Evolutionary conservation across 139 green algal species (phyloP), one percentile per base, ranked within the genome.

Genomic region (Coccomyxa sp.): DNA sequence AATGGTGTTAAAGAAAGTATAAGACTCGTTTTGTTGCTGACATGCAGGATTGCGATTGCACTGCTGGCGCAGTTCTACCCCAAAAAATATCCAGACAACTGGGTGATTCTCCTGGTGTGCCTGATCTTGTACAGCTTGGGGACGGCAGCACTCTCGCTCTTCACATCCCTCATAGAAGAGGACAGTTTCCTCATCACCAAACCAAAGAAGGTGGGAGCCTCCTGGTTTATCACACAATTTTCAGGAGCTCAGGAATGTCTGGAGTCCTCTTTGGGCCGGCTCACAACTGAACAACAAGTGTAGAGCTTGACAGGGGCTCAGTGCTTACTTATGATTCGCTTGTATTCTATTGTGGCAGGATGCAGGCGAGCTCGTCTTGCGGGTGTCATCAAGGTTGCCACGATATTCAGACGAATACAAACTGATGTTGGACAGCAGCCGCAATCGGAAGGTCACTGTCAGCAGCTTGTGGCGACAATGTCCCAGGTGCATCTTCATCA

Each of bases 41-140:
- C 38, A 28, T 82, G 79, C 91, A 96, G 93, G 57, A 93, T 92
- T 74, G 85, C 23, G 0, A 51, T 91, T 7, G 94, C 93, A 11
- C 60, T 91, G 51, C 85, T 94, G n/a, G 88, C 91, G 0, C 94
- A 97, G 80, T 97, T 96, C 84, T 94, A 90, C 30, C 90, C 91
- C 0, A 87, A 88, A 28, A 95, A 96, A 85, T 90, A 93, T 58
- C 92, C 90, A 0, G 86, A 77, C 45, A 93, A 89, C 82, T 93
- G 86, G 83, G 90, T 79, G 81, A 75, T 86, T 14, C 84, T 97
- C 30, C 80, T 90, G 11, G 76, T 58, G 58, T 97, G 94, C 68
- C 88, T 97, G 15, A 76, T 88, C 0, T 68, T 78, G 15, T 97
- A 97, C 83, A 32, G 85, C 13, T 30, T 89, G 30, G 82, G 95